Evolutionary conservation across 2,329 filamentous ascomycete species (phyloP).

Genomic region (Westerdykella ornata): DNA sequence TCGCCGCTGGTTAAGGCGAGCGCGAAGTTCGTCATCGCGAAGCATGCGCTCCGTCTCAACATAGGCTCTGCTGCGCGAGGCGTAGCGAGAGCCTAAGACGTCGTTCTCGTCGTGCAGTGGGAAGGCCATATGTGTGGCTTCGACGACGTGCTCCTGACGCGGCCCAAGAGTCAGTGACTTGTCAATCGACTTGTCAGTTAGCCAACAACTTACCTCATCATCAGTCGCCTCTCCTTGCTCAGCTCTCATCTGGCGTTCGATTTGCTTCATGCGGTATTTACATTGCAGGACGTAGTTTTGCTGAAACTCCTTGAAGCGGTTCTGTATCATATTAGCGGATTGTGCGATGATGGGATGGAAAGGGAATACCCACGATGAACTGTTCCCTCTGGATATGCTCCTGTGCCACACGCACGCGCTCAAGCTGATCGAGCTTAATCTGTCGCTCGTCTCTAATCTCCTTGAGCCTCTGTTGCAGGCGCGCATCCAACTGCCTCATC

Average conservation of each 20-base stretch:
- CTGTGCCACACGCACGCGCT: conserved; percentile 31
- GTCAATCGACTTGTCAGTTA: neutral
- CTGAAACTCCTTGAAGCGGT: conserved; percentile 29
- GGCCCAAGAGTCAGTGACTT: conserved; percentile 6
- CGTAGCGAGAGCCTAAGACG: conserved; percentile 30
- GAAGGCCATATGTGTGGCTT: conserved; percentile 28
- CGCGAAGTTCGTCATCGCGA: conserved; percentile 23
- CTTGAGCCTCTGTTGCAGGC: conserved; percentile 38
- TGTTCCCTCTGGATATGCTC: conserved; percentile 32
- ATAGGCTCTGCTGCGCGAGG: conserved; percentile 38
- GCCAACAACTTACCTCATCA: conserved; percentile 31
- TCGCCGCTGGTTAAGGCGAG: conserved; percentile 18
- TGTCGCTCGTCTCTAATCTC: conserved; percentile 35
- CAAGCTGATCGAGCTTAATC: conserved; percentile 34
- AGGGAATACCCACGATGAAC: conserved; percentile 27
- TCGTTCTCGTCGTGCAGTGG: conserved; percentile 18
- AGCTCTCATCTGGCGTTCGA: conserved; percentile 32
- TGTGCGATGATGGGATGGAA: neutral
- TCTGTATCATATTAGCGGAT: conserved; percentile 16
- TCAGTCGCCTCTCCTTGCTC: conserved; percentile 36
- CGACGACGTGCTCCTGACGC: conserved; percentile 28
- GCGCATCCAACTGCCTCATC: conserved; percentile 47
- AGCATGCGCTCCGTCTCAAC: conserved; percentile 36
- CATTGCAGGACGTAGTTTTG: conserved; percentile 32
- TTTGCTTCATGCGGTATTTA: conserved; percentile 34